phyloP scores from a whole-genome alignment of 176 grass and related monocot genomes.

The Eremochloa ophiuroides region DNA sequence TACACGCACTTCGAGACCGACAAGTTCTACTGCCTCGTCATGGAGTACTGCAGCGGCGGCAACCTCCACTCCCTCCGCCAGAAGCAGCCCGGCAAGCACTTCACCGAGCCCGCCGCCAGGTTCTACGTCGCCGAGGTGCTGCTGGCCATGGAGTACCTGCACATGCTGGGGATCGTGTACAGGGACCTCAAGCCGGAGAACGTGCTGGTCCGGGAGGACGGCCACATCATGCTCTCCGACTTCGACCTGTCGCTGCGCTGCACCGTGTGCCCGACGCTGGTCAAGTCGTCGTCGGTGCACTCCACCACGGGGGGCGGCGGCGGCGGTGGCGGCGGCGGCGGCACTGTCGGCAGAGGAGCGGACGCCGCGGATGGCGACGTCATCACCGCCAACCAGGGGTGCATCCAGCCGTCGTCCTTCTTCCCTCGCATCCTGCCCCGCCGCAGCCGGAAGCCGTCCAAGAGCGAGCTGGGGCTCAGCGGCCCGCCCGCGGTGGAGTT shows the following conservation, averaged over 20 bases:
- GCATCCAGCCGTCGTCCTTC: slow-evolving; percentile 29
- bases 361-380: slow-evolving; percentile 6
- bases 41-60: slow-evolving; percentile 40
- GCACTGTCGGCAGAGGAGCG: not conserved
- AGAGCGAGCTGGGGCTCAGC: slow-evolving; percentile 15
- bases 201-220: slow-evolving; percentile 42
- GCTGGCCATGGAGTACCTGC: slow-evolving; percentile 41
- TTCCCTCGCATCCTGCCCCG: slow-evolving; percentile 30
- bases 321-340: not conserved
- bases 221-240: slow-evolving; percentile 47
- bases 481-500: slow-evolving; percentile 40
- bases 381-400: not conserved
- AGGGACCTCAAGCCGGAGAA: slow-evolving; percentile 47
- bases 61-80: slow-evolving; percentile 48
- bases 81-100: slow-evolving; percentile 45
- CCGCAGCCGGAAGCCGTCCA: slow-evolving; percentile 22
- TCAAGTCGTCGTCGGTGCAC: slow-evolving; percentile 31
- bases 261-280: slow-evolving; percentile 37
- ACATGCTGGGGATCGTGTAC: slow-evolving; percentile 50
- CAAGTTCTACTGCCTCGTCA: slow-evolving; percentile 41
- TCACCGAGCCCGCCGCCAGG: slow-evolving; percentile 39
- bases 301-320: not conserved
- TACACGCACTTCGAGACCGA: slow-evolving; percentile 38
- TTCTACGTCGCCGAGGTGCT: slow-evolving; percentile 42
- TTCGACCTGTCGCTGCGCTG: slow-evolving; percentile 46